These are phyloP conservation scores for Viola odorata DNA, from an alignment of 345 rosid genomes.

Conservation along the genomic window DNA sequence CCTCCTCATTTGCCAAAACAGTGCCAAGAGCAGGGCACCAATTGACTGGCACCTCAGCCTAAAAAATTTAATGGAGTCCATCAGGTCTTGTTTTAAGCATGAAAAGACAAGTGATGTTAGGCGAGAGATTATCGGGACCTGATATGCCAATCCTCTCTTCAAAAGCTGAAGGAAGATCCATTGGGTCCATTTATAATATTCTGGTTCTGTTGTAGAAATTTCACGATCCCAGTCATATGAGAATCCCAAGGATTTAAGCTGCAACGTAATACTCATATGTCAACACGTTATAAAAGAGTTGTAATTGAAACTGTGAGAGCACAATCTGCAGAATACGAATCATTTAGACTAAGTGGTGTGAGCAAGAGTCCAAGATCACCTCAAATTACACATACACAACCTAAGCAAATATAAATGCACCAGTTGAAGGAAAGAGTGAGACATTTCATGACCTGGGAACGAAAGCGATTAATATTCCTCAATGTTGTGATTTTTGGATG, in stretches of 20 bases:
- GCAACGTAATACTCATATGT: constrained; percentile 26
- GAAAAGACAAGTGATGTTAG: constrained; percentile 13
- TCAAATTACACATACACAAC: too few species aligned
- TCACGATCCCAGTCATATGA: constrained; percentile 98
- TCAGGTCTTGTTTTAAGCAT: constrained; percentile 15
- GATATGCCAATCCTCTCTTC: constrained; percentile 96
- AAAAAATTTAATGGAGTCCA: constrained; percentile 22
- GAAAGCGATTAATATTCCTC: constrained; percentile 77
- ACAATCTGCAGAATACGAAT: not conserved
- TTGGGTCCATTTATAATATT: constrained; percentile 90
- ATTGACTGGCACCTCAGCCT: constrained; percentile 98
- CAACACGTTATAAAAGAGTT: constrained; percentile 3
- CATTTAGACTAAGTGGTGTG: not conserved
- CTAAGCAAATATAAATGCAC: too few species aligned
- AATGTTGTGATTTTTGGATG: constrained; percentile 84
- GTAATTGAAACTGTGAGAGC: not conserved
- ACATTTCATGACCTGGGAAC: constrained; percentile 54
- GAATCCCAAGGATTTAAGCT: constrained; percentile 89
- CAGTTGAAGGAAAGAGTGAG: not conserved
- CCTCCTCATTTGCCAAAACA: constrained; percentile 98
- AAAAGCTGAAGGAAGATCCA: constrained; percentile 96
- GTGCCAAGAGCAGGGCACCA: constrained; percentile 99
- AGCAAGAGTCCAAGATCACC: too few species aligned
- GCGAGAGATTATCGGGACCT: constrained; percentile 40
- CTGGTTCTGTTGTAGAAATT: constrained; percentile 86